These are phyloP conservation scores for Pyrenochaeta sp. DNA, from an alignment of 2,329 filamentous ascomycete species.

Conservation along the genomic window DNA sequence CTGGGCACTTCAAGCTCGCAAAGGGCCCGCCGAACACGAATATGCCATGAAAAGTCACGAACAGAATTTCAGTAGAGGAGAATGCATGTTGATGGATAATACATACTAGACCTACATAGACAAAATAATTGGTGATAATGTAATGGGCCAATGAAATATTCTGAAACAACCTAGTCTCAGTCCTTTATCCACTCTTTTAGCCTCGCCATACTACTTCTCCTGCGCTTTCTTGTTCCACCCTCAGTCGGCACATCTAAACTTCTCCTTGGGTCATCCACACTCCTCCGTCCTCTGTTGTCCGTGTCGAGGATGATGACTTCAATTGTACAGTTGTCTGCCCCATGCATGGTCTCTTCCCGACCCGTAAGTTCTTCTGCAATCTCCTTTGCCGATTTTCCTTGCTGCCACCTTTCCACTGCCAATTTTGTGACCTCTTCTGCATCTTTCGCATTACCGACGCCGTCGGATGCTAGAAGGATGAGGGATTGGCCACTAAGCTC, in stretches of 20 bases:
- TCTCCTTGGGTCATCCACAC: constrained; percentile 13
- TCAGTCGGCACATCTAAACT: constrained; percentile 15
- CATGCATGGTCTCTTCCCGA: constrained; percentile 18
- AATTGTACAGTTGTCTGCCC: constrained; percentile 35
- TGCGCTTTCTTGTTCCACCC: constrained; percentile 5
- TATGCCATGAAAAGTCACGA: too few relatives aligned
- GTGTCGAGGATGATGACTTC: constrained; percentile 28
- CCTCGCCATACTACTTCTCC: constrained; percentile 17
- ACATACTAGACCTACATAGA: background rate
- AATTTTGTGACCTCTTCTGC: constrained; percentile 26
- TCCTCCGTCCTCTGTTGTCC: constrained; percentile 15
- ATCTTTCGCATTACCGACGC: constrained; percentile 27
- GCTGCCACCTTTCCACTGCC: constrained; percentile 22
- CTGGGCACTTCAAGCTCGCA: too few relatives aligned
- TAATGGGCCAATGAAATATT: background rate
- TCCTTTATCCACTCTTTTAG: constrained; percentile 19
- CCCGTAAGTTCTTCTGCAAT: constrained; percentile 27
- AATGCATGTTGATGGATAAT: background rate
- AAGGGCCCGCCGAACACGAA: too few relatives aligned
- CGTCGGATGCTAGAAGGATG: constrained; percentile 31
- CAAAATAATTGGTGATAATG: background rate
- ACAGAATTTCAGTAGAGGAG: too few relatives aligned
- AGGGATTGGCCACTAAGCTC: constrained; percentile 25
- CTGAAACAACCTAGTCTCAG: constrained; percentile 1
- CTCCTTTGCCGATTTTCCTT: constrained; percentile 20